Evolutionary conservation across 2,329 filamentous ascomycete genomes (phyloP), one percentile per base, ranked within the genome.

Genomic region (Bisporella sp.): DNA sequence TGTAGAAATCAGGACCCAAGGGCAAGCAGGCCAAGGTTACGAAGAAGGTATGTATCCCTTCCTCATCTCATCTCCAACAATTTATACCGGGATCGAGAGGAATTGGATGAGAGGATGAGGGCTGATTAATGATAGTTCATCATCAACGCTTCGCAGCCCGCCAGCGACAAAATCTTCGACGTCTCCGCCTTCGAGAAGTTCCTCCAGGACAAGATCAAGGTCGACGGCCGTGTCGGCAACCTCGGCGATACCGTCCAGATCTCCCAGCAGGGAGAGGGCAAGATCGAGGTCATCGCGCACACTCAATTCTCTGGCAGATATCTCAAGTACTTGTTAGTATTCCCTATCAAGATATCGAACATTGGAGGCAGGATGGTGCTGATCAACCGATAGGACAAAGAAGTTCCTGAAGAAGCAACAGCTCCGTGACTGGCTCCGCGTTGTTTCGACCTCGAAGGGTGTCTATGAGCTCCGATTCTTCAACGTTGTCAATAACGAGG

Each of bases 371-470:
- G 28, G 9, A 49, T 13, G 5, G 9, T 50, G 44, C 64, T 68
- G 51, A 68, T 59, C 31, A 39, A 39, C 29, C 11, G 55, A 45
- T 63, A 95, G 89, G 73, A 99, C 93, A 74, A 99, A 99, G 89
- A 99, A 99, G 84, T 99, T 96, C 87, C 87, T 99, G 76, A 99
- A 99, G 90, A 99, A 99, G 89, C 89, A 96, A 82, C 92, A 97
- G 84, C 89, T 99, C 73, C 89, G 93, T 79, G 93, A 99, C 82
- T 99, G 93, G 93, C 88, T 99, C 71, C 91, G 93, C 69, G 92
- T 99, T 67, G 93, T 99, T 70, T 95, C 90, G 66, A 97, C 92
- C 72, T 90, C 87, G 73, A 92, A 92, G 80, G 92, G 93, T 71
- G 91, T 96, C 62, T 99, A 99, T 81, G 91, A 96, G 82, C 87